Percentiles rank a stretch among this genome's conserved stretches.
Conservation (phyloP, 108 stramenopile genomes). For the Poteriospumella lacustris region DNA sequence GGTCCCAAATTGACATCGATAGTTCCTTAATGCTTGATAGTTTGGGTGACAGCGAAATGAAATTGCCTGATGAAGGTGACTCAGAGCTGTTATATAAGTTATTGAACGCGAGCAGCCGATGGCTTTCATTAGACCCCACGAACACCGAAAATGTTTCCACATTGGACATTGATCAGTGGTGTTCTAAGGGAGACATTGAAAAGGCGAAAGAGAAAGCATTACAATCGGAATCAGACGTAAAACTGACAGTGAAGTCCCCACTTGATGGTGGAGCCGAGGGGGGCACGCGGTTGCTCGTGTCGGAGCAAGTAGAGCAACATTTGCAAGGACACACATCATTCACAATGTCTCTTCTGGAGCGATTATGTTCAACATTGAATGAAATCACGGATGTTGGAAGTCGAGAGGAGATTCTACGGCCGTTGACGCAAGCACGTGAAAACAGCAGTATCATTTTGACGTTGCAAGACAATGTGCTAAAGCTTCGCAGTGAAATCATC, state of each 20-base stretch:
- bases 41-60: not conserved
- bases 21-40: not conserved
- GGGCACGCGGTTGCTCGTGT: not conserved
- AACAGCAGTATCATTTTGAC: not conserved
- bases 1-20: slow-evolving; percentile 10
- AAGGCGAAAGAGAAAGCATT: too few species aligned
- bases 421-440: too few species aligned
- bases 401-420: too few species aligned
- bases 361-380: not conserved
- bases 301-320: not conserved
- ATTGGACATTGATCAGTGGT: not conserved
- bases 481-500: not conserved
- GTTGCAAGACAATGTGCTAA: not conserved
- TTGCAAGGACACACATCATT: not conserved
- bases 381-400: not conserved
- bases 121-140: not conserved
- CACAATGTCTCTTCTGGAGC: not conserved
- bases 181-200: not conserved
- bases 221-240: too few species aligned
- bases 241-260: not conserved
- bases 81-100: not conserved
- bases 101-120: not conserved
- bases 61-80: not conserved
- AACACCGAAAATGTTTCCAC: not conserved
- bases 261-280: not conserved